These are phyloP conservation scores for Saxispiralis lemnorum DNA, from an alignment of 495 filamentous ascomycete genomes.

Conservation along the genomic window DNA sequence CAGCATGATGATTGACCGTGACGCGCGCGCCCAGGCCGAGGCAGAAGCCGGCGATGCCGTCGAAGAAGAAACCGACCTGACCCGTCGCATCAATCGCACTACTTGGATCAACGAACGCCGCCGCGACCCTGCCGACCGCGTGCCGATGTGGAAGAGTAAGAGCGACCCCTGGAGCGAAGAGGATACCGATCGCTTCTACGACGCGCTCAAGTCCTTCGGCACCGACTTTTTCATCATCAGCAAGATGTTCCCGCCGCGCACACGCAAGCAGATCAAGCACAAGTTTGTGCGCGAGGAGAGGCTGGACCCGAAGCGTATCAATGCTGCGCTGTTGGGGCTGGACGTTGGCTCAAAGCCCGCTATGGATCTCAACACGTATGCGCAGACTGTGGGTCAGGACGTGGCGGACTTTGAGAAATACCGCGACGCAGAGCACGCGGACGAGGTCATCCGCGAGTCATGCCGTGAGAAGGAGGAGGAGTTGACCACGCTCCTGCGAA, in stretches of 20 bases:
- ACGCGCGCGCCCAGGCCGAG: slow-evolving; percentile 41
- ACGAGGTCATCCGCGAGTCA: slow-evolving; percentile 41
- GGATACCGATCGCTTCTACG: slow-evolving; percentile 69
- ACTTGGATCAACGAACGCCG: slow-evolving; percentile 43
- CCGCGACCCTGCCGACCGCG: slow-evolving; percentile 19
- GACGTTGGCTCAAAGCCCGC: slow-evolving; percentile 4
- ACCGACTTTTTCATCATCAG: slow-evolving; percentile 84
- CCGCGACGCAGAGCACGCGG: slow-evolving; percentile 43
- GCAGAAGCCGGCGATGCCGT: slow-evolving; percentile 42
- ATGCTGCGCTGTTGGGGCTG: slow-evolving; percentile 36
- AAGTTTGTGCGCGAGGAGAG: slow-evolving; percentile 89
- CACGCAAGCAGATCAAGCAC: slow-evolving; percentile 62
- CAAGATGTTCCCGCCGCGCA: slow-evolving; percentile 60
- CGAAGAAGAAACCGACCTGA: slow-evolving; percentile 64
- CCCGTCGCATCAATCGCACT: slow-evolving; percentile 51
- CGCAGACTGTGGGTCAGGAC: slow-evolving; percentile 11
- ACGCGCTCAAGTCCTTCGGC: slow-evolving; percentile 68
- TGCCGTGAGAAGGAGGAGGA: slow-evolving; percentile 23
- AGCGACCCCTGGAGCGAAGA: slow-evolving; percentile 59
- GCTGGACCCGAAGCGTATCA: slow-evolving; percentile 50
- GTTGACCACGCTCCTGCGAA: slow-evolving; percentile 24
- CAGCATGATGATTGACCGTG: slow-evolving; percentile 65
- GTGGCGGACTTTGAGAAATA: slow-evolving; percentile 13
- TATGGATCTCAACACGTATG: slow-evolving; percentile 20
- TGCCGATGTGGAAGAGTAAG: slow-evolving; percentile 31